These are phyloP conservation scores for Cutaneotrichosporon spelunceum DNA, from an alignment of 1,284 basidiomycete species.

Conservation along the genomic window DNA sequence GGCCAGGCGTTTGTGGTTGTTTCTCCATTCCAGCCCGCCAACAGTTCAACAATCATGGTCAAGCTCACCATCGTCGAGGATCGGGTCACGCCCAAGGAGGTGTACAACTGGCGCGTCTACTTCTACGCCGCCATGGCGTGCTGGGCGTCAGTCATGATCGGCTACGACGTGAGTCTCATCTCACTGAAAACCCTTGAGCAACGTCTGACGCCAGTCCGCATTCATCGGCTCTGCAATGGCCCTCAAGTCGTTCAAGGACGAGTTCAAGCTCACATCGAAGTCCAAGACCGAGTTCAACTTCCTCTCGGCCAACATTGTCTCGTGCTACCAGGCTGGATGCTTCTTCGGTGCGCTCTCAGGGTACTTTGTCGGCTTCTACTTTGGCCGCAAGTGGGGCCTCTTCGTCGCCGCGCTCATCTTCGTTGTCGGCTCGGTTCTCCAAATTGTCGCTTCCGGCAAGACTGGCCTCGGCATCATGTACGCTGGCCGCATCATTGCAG, in stretches of 20 bases:
- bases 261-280: constrained; percentile 26
- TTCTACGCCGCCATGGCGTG: constrained; percentile 45
- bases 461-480: constrained; percentile 34
- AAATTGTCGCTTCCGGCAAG: constrained; percentile 36
- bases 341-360: constrained; percentile 30
- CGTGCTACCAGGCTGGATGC: constrained; percentile 47
- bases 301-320: constrained; percentile 54
- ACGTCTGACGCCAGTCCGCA: constrained; percentile 22
- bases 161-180: constrained; percentile 47
- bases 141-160: constrained; percentile 52
- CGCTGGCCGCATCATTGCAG: constrained; percentile 41
- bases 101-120: constrained; percentile 58
- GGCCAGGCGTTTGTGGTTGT: background rate
- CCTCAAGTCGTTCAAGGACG: constrained; percentile 33
- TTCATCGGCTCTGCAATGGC: constrained; percentile 41
- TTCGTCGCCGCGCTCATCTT: constrained; percentile 40
- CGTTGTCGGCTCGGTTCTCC: constrained; percentile 41
- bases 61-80: constrained; percentile 47
- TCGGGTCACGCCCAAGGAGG: constrained; percentile 53
- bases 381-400: constrained; percentile 37
- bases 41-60: constrained; percentile 12
- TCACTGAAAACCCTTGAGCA: background rate
- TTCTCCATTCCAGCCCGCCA: background rate
- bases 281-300: constrained; percentile 14
- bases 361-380: constrained; percentile 26